Evolutionary conservation across 108 stramenopile species (phyloP), one percentile per base, ranked within the genome.

Genomic region (Skeletonema menzelii): DNA sequence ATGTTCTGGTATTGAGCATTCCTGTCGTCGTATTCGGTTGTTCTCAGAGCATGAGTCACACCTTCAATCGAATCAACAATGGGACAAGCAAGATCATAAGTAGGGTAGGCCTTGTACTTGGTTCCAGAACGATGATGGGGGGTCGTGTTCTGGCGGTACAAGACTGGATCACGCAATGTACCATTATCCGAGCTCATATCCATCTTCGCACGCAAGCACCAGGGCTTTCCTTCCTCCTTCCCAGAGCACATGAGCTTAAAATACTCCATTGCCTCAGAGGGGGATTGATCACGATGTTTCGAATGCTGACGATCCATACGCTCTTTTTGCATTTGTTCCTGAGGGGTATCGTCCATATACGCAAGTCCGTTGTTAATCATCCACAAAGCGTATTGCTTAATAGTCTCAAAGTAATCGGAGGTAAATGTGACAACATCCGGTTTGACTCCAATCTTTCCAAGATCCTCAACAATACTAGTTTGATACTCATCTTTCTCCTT

Each of bases 401-500:
- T 96, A 56, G 89, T 83, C 14, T 83, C 86, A 79, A 98, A 97
- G 74, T 96, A 95, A 70, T 99, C 98, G 5, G 96, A 97, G 8
- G 97, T 98, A 77, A 97, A 96, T 20, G 94, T 94, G 8, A 97
- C 86, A 24, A 94, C 82, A 79, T 97, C 95, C 8, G 92, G 89
- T 40, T 86, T 81, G 63, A 98, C 94, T 27, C 93, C 93, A 73
- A 94, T 84, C 61, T 84, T 85, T 27, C 49, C 83, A 27, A 95
- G 47, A 78, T 95, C 96, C 70, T 91, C 91, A 55, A 94, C 69
- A 65, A 97, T 95, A 56, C 83, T 86, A 60, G 93, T 77, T 80
- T 97, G 96, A 67, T 88, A 99, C 79, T 99, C 99, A 59, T 92
- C 98, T 80, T 98, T 98, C 86, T 99, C 99, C 84, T 99, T 99